Base-by-base conservation (phyloP, 768 basidiomycete genomes). In the Brasilioporus rufonigricans region DNA sequence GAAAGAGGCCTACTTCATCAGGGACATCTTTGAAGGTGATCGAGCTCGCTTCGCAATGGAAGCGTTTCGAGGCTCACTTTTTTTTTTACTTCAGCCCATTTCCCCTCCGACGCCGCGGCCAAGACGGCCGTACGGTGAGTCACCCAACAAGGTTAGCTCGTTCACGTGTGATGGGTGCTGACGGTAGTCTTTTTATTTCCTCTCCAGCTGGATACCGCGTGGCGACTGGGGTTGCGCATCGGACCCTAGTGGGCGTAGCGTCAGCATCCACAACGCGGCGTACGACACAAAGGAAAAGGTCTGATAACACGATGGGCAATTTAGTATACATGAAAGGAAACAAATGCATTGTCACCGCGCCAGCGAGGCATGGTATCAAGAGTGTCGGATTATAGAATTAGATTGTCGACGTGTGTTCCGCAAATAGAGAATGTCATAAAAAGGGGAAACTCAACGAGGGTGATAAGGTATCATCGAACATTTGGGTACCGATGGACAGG, bases 201-300 rank as follows among this genome's bases (percentile, higher is more conserved):
- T 44, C n/a, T 26, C 48, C 69, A 89, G 89, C 59, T 95, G 93
- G 94, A 88, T 94, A 71, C 94, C 94, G 45, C 86, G 92, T 63
- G 89, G 86, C 52, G 96, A 98, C 71, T 99, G 96, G 96, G 96
- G 96, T 52, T 97, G 96, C 67, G 79, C 91, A 3, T 74, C 91
- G 29, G 97, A 99, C 71, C 97, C 97, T 29, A 94, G 92, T 59
- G 97, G 97, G 29, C 80, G 97, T 47, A 93, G 91, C 59, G 96
- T 98, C 67, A 87, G 83, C 72, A 98, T 98, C 65, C 97, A 99
- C 80, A 91, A 87, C 63, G 86, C 92, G 46, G 96, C 97, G 13
- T 97, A 98, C 70, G 72, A 75, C 24, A 53, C 53, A 41, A 58
- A 46, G 14, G 54, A 58, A 40, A 32, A 58, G 52, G 45, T 56